phyloP scores from a whole-genome alignment of 2,329 filamentous ascomycete species.

The Xenosphaeropsis pyriputrescens region DNA sequence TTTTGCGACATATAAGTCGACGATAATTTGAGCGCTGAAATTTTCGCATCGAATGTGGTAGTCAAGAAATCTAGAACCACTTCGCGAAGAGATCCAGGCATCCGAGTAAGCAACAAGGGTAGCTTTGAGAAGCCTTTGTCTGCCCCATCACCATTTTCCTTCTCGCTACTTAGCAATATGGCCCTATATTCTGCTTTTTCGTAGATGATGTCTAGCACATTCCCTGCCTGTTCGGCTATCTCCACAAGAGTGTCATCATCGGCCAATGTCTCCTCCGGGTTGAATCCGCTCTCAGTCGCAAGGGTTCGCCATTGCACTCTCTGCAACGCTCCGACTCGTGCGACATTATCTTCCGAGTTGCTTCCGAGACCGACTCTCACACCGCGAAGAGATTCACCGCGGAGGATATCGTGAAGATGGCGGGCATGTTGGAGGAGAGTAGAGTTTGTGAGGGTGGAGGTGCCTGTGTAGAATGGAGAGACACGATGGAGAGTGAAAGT shows the following conservation, averaged over 20 bases:
- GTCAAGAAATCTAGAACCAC: constrained; percentile 25
- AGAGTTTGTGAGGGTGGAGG: constrained; percentile 14
- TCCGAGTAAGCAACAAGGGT: constrained; percentile 27
- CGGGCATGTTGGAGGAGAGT: constrained; percentile 21
- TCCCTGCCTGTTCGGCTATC: constrained; percentile 8
- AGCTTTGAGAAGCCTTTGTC: constrained; percentile 22
- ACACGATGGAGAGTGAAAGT: constrained; percentile 27
- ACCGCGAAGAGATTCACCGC: constrained; percentile 27
- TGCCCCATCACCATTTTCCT: constrained; percentile 1
- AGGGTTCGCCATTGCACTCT: constrained; percentile 25
- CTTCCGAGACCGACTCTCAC: constrained; percentile 24
- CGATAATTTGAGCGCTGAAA: constrained; percentile 21
- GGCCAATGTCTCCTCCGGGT: constrained; percentile 5
- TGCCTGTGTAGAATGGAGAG: constrained; percentile 27
- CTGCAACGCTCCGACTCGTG: constrained; percentile 23
- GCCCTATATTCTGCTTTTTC: constrained; percentile 15
- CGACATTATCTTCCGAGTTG: constrained; percentile 18
- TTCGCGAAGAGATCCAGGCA: constrained; percentile 26
- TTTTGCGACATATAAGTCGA: constrained; percentile 19
- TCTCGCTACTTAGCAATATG: constrained; percentile 10
- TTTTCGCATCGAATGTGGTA: constrained; percentile 25
- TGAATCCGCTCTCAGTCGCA: constrained; percentile 22
- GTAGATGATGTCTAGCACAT: constrained; percentile 13
- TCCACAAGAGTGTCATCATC: constrained; percentile 7
- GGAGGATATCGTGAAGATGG: constrained; percentile 25